These are phyloP conservation scores for Crucibulum laeve DNA, from an alignment of 768 basidiomycete species.

Conservation along the genomic window DNA sequence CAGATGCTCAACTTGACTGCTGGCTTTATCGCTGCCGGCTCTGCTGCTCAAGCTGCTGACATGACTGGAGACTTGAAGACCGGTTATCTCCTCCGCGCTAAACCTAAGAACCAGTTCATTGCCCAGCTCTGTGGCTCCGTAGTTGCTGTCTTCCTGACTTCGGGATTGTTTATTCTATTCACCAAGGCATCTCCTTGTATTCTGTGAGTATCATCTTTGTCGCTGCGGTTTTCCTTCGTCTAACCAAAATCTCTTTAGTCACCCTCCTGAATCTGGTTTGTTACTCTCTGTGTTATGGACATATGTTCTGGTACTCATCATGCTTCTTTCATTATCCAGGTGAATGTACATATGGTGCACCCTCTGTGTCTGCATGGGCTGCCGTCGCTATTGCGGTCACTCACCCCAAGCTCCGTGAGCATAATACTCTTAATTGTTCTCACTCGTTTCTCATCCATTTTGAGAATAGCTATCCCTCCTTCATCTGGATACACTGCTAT, in stretches of 20 bases:
- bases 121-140: constrained; percentile 55
- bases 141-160: constrained; percentile 56
- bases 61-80: constrained; percentile 70
- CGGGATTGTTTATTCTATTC: constrained; percentile 59
- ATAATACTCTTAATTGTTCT: not conserved
- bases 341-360: constrained; percentile 49
- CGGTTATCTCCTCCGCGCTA: constrained; percentile 63
- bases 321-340: constrained; percentile 13
- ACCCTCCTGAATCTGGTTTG: no score
- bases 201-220: constrained; percentile 28
- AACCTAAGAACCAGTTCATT: constrained; percentile 59
- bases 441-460: not conserved
- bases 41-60: constrained; percentile 54
- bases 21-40: constrained; percentile 50
- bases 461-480: constrained; percentile 38
- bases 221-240: not conserved
- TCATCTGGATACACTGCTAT: constrained; percentile 59
- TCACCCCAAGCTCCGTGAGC: constrained; percentile 39
- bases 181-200: constrained; percentile 61
- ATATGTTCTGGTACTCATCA: no score
- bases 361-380: constrained; percentile 52
- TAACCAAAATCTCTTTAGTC: not conserved
- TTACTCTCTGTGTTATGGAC: no score
- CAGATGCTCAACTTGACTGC: constrained; percentile 46
- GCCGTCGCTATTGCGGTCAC: constrained; percentile 53